Evolutionary conservation across 768 basidiomycete genomes (phyloP), one percentile per base, ranked within the genome.

Genomic region (Boletus sensibilis): DNA sequence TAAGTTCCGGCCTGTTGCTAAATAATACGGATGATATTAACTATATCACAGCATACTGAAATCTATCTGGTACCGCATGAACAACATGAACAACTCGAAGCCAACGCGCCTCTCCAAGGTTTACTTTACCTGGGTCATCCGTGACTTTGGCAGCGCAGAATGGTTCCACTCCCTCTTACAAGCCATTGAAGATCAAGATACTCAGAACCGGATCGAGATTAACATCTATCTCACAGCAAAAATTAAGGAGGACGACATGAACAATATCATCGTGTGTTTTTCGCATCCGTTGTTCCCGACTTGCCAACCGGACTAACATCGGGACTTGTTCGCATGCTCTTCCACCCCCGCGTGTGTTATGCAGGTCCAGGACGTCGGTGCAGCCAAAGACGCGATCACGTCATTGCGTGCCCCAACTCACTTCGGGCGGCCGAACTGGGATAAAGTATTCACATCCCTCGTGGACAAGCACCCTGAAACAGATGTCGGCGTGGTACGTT

Each of bases 11-110:
- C 41, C 34, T 16, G 25, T 51, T 45, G 41, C 21, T 13, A 35
- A 34, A 53, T 55, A 39, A 43, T 33, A 21, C 27, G 27, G 29
- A 41, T 46, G 45, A 50, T 40, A 37, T 25, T 50, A 21, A 61
- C 53, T 45, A 47, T 50, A 18, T 56, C n/a, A 20, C 60, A 90
- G 88, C 49, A 92, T 92, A 63, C 74, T 92, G 52, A 92, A 95
- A 72, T 87, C 89, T 14, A 92, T 95, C 65, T 95, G 94, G 94
- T 98, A 97, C 76, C 88, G 93, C 55, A 89, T 95, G 89, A 96
- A 94, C 75, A 88, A 88, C 74, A 80, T 93, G 65, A 83, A 88
- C 66, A 74, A 78, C 59, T 82, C 81, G 23, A 87, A 85, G 71
- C 83, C 84, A 14, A 95, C 94, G 1, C 82, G 91, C 46, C 81